phyloP scores from a whole-genome alignment of 352 stramenopile species.

The Pythium folliculosum region DNA sequence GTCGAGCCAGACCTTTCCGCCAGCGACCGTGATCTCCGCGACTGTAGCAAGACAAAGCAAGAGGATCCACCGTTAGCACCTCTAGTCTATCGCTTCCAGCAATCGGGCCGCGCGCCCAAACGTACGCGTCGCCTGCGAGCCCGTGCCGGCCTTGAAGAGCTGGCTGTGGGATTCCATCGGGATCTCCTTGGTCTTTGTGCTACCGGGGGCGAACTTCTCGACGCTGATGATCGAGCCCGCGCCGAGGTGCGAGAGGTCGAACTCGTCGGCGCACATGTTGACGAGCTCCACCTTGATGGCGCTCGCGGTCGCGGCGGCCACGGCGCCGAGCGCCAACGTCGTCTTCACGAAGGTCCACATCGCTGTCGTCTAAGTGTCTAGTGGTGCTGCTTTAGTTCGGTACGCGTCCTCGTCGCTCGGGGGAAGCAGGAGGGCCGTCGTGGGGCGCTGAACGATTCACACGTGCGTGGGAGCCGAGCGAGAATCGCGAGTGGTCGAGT shows the following conservation, averaged over 20 bases:
- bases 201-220: conserved; percentile 19
- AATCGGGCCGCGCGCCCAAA: too few species aligned
- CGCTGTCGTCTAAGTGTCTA: not conserved
- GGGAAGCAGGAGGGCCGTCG: not conserved
- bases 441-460: too few species aligned
- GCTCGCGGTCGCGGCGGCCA: conserved; percentile 7
- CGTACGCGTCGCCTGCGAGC: conserved; percentile 29
- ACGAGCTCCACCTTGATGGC: conserved; percentile 24
- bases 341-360: conserved; percentile 24
- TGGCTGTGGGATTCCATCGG: conserved; percentile 8
- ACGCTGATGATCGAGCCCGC: conserved; percentile 10
- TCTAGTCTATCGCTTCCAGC: too few species aligned
- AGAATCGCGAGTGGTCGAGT: conserved; percentile 22
- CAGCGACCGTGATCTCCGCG: conserved; percentile 24
- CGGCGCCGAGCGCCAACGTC: not conserved
- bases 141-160: conserved; percentile 30
- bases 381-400: too few species aligned
- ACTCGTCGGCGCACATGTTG: conserved; percentile 29
- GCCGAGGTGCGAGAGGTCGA: conserved; percentile 29
- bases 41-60: conserved; percentile 16
- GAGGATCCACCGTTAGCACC: not conserved
- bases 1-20: conserved; percentile 23
- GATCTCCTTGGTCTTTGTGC: conserved; percentile 26
- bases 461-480: not conserved
- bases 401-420: not conserved